Evolutionary conservation across 2,329 filamentous ascomycete species (phyloP), one percentile per base, ranked within the genome.

Genomic region (Ophiostoma tasmaniense): DNA sequence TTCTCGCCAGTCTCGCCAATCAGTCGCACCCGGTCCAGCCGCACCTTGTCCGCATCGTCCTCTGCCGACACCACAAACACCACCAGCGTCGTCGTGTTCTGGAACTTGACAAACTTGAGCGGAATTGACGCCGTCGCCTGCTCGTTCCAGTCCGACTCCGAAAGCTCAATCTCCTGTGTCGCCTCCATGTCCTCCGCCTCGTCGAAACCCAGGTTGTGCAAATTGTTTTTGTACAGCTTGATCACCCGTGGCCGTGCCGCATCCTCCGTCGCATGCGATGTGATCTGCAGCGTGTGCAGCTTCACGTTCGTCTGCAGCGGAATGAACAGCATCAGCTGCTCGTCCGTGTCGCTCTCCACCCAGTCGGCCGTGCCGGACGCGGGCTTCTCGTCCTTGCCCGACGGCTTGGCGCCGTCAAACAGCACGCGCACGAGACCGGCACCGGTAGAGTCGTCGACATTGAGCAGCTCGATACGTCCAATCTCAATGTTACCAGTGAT

Each of bases 301-400:
- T 98, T 99, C 73, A 97, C 78, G 65, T 88, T 91, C 39, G 90
- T 87, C 78, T 93, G 90, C 80, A 99, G 97, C 0, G 95, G 94
- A 69, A 96, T 84, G 79, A 89, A 98, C 64, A 99, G 85, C 85
- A 98, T 91, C 71, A 99, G 82, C 82, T 99, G 95, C 80, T 98
- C 93, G 76, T 99, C 95, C 45, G 94, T 96, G 76, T 97, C 94
- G 78, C 92, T 97, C 82, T 97, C 92, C 28, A 98, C 89, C 89
- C 91, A 98, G 79, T 99, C 94, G 76, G 74, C 87, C 87, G 66
- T 77, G 68, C 93, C 78, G 0, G 37, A 35, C 83, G 83, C 30
- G 6, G 93, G 93, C 78, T 89, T 87, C 69, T 82, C 80, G 4
- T 75, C 73, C n/a, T 89, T 87, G 10, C 22, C 6, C 3, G 35